Percentiles rank a stretch among this genome's conserved stretches.
Conservation (phyloP, 306 rosid species). For the Casuarina glauca region DNA sequence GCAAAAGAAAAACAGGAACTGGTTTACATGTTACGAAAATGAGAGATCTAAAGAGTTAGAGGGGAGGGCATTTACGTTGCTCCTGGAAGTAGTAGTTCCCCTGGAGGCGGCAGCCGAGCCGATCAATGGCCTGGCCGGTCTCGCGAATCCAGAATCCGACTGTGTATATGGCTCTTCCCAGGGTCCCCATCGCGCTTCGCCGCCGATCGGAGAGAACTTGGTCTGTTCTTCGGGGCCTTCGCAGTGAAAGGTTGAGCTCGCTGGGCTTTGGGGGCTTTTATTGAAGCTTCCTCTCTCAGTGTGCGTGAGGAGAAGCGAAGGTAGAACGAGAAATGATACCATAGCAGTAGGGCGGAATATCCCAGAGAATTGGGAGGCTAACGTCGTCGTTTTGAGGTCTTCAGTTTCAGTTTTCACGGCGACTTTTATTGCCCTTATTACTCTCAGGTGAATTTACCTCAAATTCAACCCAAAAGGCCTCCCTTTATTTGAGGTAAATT, state of each 20-base stretch:
- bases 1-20: not conserved
- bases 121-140: conserved; percentile 88
- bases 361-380: conserved; percentile 27
- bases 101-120: conserved; percentile 78
- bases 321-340: conserved; percentile 15
- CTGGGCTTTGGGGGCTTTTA: conserved; percentile 17
- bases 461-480: no score
- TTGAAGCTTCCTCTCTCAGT: conserved; percentile 8
- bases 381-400: conserved; percentile 8
- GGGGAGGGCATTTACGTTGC: conserved; percentile 48
- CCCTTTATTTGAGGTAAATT: no score
- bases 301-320: not conserved
- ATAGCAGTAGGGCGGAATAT: conserved; percentile 28
- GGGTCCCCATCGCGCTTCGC: conserved; percentile 60
- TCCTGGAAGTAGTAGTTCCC: conserved; percentile 73
- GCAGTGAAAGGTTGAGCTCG: not conserved
- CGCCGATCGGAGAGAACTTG: not conserved
- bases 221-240: not conserved
- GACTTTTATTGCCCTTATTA: no score
- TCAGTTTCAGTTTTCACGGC: no score
- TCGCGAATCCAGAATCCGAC: conserved; percentile 84
- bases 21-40: not conserved
- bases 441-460: no score
- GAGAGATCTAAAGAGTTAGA: conserved; percentile 17
- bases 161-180: conserved; percentile 73